Evolutionary conservation across 345 rosid species (phyloP).

Genomic region (Lumnitzera racemosa): DNA sequence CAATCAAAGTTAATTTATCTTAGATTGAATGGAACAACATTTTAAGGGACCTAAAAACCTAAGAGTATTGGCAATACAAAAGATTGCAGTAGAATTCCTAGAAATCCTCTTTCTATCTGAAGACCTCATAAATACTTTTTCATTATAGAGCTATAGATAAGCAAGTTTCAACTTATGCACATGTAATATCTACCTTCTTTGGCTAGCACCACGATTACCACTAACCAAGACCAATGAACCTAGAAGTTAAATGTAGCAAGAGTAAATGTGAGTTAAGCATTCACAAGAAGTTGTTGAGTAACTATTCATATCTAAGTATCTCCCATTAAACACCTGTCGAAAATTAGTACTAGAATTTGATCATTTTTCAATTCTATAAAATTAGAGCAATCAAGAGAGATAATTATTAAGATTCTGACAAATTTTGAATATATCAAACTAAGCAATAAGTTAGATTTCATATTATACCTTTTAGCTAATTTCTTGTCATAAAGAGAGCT

Average conservation of each 20-base stretch:
- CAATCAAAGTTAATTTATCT: constrained; percentile 1
- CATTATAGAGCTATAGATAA: not conserved
- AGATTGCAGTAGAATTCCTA: not conserved
- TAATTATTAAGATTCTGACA: too few species aligned
- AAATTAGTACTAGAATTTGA: too few species aligned
- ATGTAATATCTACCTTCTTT: constrained; percentile 88
- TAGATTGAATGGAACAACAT: too few species aligned
- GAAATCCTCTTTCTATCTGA: not conserved
- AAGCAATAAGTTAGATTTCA: not conserved
- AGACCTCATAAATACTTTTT: too few species aligned
- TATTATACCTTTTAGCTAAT: too few species aligned
- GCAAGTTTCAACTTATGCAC: constrained; percentile 19
- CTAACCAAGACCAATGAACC: constrained; percentile 87
- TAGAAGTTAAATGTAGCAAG: constrained; percentile 13
- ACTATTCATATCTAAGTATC: too few species aligned
- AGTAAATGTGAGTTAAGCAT: not conserved
- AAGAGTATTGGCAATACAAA: not conserved
- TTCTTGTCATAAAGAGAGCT: not conserved
- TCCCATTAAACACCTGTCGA: too few species aligned
- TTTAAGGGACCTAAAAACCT: not conserved
- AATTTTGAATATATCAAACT: too few species aligned
- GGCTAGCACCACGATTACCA: constrained; percentile 96
- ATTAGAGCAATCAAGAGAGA: too few species aligned
- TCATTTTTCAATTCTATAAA: too few species aligned
- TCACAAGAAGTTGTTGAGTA: not conserved